These are phyloP conservation scores for Chaetomium fimeti DNA, from an alignment of 495 filamentous ascomycete species.

Conservation along the genomic window DNA sequence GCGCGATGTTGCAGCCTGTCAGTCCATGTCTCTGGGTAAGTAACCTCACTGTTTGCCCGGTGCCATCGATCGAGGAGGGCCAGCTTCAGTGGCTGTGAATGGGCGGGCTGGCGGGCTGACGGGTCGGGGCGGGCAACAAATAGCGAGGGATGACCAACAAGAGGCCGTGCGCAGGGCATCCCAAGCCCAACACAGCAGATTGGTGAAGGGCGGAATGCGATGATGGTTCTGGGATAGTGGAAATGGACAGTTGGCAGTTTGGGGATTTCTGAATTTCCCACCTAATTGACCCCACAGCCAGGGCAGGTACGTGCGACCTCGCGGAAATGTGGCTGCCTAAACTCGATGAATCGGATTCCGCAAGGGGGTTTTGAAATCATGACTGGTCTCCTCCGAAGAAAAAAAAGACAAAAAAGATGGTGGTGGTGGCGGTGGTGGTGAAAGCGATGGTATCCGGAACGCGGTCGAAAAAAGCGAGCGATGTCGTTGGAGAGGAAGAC, in stretches of 20 bases:
- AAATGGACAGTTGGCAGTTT: neutral
- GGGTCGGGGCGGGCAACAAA: constrained; percentile 5
- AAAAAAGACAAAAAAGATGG: neutral
- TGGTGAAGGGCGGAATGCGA: constrained; percentile 4
- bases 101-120: constrained; percentile 11
- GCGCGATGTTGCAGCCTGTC: neutral
- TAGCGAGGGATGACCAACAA: constrained; percentile 1
- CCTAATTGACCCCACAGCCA: neutral
- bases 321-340: neutral
- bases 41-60: neutral
- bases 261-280: neutral
- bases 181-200: neutral
- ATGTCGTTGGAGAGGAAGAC: constrained; percentile 34
- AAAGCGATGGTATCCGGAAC: constrained; percentile 6
- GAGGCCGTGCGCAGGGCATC: constrained; percentile 17
- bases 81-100: constrained; percentile 17
- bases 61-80: neutral
- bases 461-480: constrained; percentile 7
- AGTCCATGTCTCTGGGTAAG: neutral
- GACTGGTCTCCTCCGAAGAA: constrained; percentile 8
- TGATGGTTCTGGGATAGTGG: neutral
- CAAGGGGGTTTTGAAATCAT: neutral
- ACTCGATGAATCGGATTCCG: neutral
- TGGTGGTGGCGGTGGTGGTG: neutral
- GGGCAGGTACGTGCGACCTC: neutral